phyloP scores from a whole-genome alignment of 768 basidiomycete species.

The Fibroporia radiculosa region DNA sequence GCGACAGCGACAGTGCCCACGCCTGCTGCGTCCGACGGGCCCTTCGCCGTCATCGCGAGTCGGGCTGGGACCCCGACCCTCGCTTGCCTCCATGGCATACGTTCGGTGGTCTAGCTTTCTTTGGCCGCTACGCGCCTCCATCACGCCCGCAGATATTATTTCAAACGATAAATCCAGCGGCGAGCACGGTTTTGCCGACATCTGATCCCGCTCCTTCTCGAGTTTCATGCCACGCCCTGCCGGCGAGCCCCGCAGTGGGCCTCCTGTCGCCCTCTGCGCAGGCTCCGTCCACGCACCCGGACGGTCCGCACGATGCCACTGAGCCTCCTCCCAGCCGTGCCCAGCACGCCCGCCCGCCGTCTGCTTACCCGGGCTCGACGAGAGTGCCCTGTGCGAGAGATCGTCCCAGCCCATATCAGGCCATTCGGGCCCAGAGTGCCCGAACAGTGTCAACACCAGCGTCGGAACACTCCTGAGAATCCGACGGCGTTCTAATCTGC shows the following conservation, averaged over 20 bases:
- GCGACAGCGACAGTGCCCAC: no score
- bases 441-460: neutral
- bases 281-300: no score
- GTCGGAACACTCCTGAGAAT: conserved; percentile 5
- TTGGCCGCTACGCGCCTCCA: conserved; percentile 6
- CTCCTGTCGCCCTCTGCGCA: neutral
- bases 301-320: neutral
- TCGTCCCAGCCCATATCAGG: conserved; percentile 1
- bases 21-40: no score
- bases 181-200: conserved; percentile 11
- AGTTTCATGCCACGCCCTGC: conserved; percentile 12
- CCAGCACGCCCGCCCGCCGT: no score
- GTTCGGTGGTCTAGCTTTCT: conserved; percentile 11
- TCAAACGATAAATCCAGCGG: neutral
- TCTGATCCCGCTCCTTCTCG: conserved; percentile 14
- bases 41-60: neutral
- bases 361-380: neutral
- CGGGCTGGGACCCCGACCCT: neutral
- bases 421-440: neutral
- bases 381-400: neutral
- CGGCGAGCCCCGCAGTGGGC: neutral
- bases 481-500: conserved; percentile 2
- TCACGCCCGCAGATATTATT: conserved; percentile 1
- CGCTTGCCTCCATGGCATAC: conserved; percentile 2
- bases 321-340: neutral